Percentiles rank a stretch among this genome's conserved stretches.
These are phyloP conservation scores for Fusarium succisae DNA, from an alignment of 2,329 filamentous ascomycete genomes.

Conservation along the genomic window DNA sequence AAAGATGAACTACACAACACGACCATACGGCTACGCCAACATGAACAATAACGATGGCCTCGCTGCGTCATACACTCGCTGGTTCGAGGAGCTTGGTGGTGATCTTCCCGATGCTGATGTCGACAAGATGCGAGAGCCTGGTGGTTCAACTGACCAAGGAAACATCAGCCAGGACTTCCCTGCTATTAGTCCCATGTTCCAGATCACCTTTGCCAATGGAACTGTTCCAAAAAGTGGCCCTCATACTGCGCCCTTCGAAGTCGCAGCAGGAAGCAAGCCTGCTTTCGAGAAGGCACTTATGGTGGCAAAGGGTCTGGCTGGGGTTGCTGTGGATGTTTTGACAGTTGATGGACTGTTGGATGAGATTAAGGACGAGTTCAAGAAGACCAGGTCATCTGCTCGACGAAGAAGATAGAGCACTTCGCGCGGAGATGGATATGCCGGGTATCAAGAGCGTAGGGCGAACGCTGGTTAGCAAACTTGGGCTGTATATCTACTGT, in stretches of 20 bases:
- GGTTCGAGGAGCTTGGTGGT: constrained; percentile 38
- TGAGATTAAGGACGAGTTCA: constrained; percentile 33
- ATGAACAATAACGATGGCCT: constrained; percentile 45
- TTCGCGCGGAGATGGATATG: too few relatives aligned
- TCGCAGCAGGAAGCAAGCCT: constrained; percentile 58
- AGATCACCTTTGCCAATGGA: constrained; percentile 40
- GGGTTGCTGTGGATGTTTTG: constrained; percentile 59
- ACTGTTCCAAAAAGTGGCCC: constrained; percentile 49
- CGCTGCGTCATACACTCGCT: constrained; percentile 34
- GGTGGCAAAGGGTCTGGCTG: constrained; percentile 59
- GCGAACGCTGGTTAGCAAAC: too few relatives aligned
- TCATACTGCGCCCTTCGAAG: constrained; percentile 63
- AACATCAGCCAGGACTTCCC: constrained; percentile 45
- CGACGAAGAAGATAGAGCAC: neutral
- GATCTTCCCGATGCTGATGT: constrained; percentile 36
- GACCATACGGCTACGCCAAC: constrained; percentile 44
- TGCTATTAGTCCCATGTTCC: constrained; percentile 39
- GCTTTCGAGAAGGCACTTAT: constrained; percentile 58
- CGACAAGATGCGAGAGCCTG: constrained; percentile 38
- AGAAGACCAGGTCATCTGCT: constrained; percentile 11
- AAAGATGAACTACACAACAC: constrained; percentile 49
- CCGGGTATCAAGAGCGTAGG: too few relatives aligned
- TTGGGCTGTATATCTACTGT: neutral
- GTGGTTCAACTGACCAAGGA: constrained; percentile 44
- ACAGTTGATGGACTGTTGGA: constrained; percentile 53